phyloP scores from a whole-genome alignment of 371 early-diverging fungal genomes.

The Mucor velutinosus region DNA sequence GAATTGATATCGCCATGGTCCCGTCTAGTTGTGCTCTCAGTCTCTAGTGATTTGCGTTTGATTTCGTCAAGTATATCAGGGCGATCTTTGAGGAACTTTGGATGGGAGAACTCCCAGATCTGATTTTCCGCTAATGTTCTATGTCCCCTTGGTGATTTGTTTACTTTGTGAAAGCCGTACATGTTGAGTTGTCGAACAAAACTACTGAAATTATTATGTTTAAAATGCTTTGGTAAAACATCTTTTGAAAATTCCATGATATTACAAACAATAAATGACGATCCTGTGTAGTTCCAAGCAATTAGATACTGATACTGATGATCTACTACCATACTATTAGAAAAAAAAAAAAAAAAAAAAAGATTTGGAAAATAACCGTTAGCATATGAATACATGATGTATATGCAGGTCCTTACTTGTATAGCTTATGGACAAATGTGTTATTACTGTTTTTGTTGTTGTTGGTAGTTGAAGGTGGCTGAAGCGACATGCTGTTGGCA shows the following conservation, averaged over 20 bases:
- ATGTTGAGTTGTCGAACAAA: constrained; percentile 92
- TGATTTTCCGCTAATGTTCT: constrained; percentile 77
- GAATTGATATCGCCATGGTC: constrained; percentile 67
- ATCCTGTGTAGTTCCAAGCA: constrained; percentile 81
- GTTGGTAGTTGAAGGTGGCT: constrained; percentile 11
- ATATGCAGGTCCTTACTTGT: constrained; percentile 36
- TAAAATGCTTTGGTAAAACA: constrained; percentile 82
- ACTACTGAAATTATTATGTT: constrained; percentile 83
- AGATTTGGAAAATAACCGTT: constrained; percentile 1
- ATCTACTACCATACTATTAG: constrained; percentile 85
- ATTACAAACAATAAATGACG: constrained; percentile 91
- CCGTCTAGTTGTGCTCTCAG: constrained; percentile 56
- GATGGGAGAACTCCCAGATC: constrained; percentile 66
- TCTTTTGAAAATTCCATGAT: constrained; percentile 87
- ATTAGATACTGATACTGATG: constrained; percentile 78
- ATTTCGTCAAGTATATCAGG: constrained; percentile 60
- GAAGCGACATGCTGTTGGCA: constrained; percentile 17
- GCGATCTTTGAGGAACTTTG: constrained; percentile 55
- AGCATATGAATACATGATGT: neutral
- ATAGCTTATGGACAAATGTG: constrained; percentile 45
- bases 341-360: neutral
- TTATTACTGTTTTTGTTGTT: neutral
- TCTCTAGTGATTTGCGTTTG: constrained; percentile 71
- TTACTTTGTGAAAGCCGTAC: constrained; percentile 75
- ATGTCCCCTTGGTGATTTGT: constrained; percentile 74